These are phyloP conservation scores for Sporothrix inflata DNA, from an alignment of 2,329 filamentous ascomycete species.

Conservation along the genomic window DNA sequence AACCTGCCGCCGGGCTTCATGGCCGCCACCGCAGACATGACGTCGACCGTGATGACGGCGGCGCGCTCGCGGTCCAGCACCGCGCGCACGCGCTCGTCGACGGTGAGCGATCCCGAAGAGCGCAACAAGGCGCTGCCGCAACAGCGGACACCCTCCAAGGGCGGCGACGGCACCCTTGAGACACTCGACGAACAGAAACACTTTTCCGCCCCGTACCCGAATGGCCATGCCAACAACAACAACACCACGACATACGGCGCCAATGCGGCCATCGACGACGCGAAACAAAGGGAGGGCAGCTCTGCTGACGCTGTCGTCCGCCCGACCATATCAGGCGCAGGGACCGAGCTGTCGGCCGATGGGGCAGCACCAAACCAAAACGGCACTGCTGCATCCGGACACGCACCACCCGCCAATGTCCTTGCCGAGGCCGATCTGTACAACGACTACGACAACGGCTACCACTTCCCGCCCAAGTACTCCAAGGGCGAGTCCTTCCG, in stretches of 20 bases:
- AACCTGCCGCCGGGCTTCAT: slow-evolving; percentile 53
- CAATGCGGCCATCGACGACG: background rate
- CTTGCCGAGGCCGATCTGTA: slow-evolving; percentile 14
- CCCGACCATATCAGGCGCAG: slow-evolving; percentile 20
- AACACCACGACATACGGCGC: slow-evolving; percentile 12
- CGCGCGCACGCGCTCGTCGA: slow-evolving; percentile 26
- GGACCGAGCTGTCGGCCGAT: background rate
- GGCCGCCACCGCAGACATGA: slow-evolving; percentile 52
- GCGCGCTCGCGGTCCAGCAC: slow-evolving; percentile 28
- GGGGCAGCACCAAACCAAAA: background rate
- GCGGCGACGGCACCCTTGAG: slow-evolving; percentile 20
- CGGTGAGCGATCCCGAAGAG: slow-evolving; percentile 24
- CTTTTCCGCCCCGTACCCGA: background rate
- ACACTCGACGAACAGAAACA: slow-evolving; percentile 29
- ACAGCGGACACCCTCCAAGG: slow-evolving; percentile 1
- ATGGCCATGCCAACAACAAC: slow-evolving; percentile 13
- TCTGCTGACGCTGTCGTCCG: background rate
- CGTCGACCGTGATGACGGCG: slow-evolving; percentile 44
- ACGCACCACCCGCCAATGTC: background rate
- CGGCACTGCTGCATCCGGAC: background rate
- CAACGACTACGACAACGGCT: slow-evolving; percentile 61
- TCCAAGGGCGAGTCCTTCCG: slow-evolving; percentile 61
- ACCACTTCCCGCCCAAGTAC: slow-evolving; percentile 66
- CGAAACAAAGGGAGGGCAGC: background rate
- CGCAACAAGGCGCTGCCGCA: background rate